Conservation (phyloP, 768 basidiomycete genomes). For the Russula olivacea region DNA sequence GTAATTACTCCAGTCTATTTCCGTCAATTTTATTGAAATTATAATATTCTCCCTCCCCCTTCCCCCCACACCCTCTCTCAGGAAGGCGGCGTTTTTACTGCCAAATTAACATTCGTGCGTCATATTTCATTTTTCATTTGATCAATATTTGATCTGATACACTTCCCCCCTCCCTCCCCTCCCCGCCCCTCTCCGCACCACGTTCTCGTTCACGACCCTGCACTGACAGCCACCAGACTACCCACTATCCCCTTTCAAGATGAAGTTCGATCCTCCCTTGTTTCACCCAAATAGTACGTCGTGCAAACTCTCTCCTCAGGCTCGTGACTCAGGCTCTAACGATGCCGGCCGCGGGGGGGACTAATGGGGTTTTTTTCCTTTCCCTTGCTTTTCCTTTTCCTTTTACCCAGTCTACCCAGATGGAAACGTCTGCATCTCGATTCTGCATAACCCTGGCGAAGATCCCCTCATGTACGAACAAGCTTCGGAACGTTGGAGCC, state of each 20-base stretch:
- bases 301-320: neutral
- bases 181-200: slow-evolving; percentile 1
- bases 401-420: slow-evolving; percentile 75
- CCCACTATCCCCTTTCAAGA: slow-evolving; percentile 97
- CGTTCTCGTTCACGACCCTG: neutral
- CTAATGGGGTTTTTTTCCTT: neutral
- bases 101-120: slow-evolving; percentile 87
- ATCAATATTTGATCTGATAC: neutral
- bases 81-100: slow-evolving; percentile 95
- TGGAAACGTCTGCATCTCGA: slow-evolving; percentile 97
- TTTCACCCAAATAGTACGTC: slow-evolving; percentile 94
- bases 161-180: neutral
- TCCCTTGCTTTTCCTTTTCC: neutral
- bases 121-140: neutral
- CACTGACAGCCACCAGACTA: slow-evolving; percentile 75
- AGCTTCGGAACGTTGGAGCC: slow-evolving; percentile 95
- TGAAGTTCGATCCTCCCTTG: slow-evolving; percentile 96
- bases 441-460: slow-evolving; percentile 90
- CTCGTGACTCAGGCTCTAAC: neutral
- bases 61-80: slow-evolving; percentile 28
- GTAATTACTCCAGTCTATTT: slow-evolving; percentile 39
- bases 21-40: neutral
- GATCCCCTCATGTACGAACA: slow-evolving; percentile 92
- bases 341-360: neutral
- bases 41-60: neutral